Base-by-base conservation (phyloP, 805 yeast species). In the Myxozyma vanderwaltii region DNA sequence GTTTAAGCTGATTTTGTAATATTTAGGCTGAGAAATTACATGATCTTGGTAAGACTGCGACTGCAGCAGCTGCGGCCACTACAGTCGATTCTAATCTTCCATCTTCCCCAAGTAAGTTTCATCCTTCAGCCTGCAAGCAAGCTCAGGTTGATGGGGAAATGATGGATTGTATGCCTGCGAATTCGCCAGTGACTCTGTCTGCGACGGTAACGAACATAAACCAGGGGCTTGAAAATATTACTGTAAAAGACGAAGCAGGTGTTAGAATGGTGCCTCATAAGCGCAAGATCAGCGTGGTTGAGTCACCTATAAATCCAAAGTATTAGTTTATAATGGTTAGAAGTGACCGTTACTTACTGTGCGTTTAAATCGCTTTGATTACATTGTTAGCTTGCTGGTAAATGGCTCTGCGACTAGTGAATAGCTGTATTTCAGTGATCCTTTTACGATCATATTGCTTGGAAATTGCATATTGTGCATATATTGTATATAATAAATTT, bases 261-360 rank as follows among this genome's bases (percentile, higher is more conserved):
- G 31, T 21, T 24, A 31, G 24, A 21, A 4, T 33, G 7, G 36
- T 27, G 36, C 4, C 54, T 15, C 59, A 55, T 15, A 56, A 56
- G 51, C 54, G 64, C 39, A 61, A 61, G 50, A 58, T 61, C 13
- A 57, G 62, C 35, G 61, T 61, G n/a, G 62, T 54, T 8, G 50
- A 48, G 13, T 41, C 29, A 13, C 51, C 63, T 4, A 50, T 50
- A 23, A 46, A 46, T 47, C 52, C 57, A 2, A 47, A n/a, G 4
- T 54, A 38, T 29, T 52, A 36, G 27, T n/a, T 17, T n/a, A 12
- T 29, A 12, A 39, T n/a, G 19, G 50, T 23, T 15, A 27, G 19
- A 3, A 10, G 4, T 45, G 36, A 12, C 4, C 2, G 6, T 43
- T 21, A 13, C 13, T 35, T 13, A 13, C 4, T n/a, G 23, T 19